Base-by-base conservation (phyloP, 768 basidiomycete species). In the Solioccasus polychromus region DNA sequence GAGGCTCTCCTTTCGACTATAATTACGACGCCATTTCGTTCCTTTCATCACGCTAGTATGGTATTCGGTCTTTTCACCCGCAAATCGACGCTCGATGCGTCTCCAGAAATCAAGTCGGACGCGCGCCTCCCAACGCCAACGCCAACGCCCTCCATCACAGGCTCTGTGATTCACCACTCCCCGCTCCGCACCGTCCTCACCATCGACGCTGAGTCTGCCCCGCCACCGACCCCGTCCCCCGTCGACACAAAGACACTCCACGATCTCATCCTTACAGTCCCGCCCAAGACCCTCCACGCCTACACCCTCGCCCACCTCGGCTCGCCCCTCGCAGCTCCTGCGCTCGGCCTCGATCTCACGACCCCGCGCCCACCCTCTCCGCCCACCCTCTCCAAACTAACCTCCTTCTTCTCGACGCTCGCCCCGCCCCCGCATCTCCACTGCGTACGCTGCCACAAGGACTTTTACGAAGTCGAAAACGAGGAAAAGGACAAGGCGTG, bases 401-500 rank as follows among this genome's bases (percentile, higher is more conserved):
- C 76, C 3, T 35, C 68, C 0, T 89, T 89, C 64, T 88, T 88
- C 60, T 62, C 75, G 5, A 58, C 72, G 3, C 79, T 90, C 36
- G 67, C 71, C 0, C 84, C 83, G 0, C 88, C 88, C 1, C 85
- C 84, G 3, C 67, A 69, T 31, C 70, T 87, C 9, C 88, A 91
- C 52, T 91, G 88, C 49, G 74, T 81, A 18, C 78, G 88, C 3
- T 90, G 88, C 60, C 88, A 91, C 62, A 76, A 78, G 40, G 70
- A 66, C 42, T 91, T 74, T 53, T 82, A 78, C 51, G 85, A 84
- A 1, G 69, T 89, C 14, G 86, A 88, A 54, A 91, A 90, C 59
- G 70, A 67, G 25, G 55, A 51, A 2, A 67, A 62, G n/a, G 85
- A 87, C 51, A 70, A 77, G 19, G 77, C 80, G 42, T 90, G 88